A percentile compares a stretch with the other conserved stretches of the same genome.
Conservation (phyloP, 345 rosid species). For the Syzygium aromaticum region DNA sequence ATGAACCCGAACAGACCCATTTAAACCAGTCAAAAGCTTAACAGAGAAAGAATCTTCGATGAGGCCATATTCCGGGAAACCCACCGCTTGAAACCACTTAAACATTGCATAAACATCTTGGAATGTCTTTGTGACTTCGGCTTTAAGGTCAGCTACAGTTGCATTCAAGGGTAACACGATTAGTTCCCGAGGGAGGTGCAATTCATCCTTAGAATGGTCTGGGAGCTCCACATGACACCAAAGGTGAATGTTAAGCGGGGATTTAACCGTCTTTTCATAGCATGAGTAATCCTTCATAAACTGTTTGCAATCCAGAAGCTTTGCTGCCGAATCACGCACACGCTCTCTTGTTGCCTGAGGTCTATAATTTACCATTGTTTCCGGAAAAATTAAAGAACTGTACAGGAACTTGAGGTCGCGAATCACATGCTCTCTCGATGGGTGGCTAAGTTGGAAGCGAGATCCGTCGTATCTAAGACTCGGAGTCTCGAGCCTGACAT, state of each 20-base stretch:
- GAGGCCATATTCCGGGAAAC: conserved; percentile 36
- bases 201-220: conserved; percentile 36
- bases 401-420: conserved; percentile 43
- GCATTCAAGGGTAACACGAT: conserved; percentile 44
- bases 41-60: conserved; percentile 38
- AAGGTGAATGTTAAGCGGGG: conserved; percentile 21
- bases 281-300: conserved; percentile 46
- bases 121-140: conserved; percentile 42
- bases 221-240: conserved; percentile 47
- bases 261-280: neutral
- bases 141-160: conserved; percentile 47
- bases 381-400: conserved; percentile 43
- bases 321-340: conserved; percentile 36
- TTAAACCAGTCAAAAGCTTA: conserved; percentile 35
- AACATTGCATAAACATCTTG: conserved; percentile 65
- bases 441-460: conserved; percentile 11
- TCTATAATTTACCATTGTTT: conserved; percentile 18
- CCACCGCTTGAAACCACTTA: conserved; percentile 42
- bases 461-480: conserved; percentile 12
- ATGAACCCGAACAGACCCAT: conserved; percentile 27
- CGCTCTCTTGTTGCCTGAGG: conserved; percentile 23
- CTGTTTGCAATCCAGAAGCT: conserved; percentile 69
- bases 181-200: conserved; percentile 44
- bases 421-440: conserved; percentile 39
- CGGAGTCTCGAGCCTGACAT: conserved; percentile 32